Evolutionary conservation across 441 rosid genomes (phyloP).

Genomic region (Syzygium syzygioides): DNA sequence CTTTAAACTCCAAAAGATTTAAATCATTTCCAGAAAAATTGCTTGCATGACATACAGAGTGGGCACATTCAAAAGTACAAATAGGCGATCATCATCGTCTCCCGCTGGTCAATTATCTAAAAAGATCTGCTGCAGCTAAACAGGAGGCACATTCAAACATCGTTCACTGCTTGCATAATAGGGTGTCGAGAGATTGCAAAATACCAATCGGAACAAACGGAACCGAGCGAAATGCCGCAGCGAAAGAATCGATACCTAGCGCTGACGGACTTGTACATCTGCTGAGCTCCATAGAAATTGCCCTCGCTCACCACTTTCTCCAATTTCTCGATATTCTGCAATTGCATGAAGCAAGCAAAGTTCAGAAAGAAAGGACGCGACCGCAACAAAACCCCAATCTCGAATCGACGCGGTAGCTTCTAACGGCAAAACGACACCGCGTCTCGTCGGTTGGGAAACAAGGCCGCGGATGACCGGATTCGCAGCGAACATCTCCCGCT

Average conservation of each 20-base stretch:
- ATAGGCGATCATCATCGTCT: background rate
- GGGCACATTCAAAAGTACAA: background rate
- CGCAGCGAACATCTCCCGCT: background rate
- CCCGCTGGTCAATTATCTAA: background rate
- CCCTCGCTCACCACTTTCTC: constrained; percentile 70
- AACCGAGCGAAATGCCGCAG: background rate
- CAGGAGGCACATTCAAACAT: background rate
- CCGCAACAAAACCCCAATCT: background rate
- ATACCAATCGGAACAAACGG: background rate
- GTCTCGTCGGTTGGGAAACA: background rate
- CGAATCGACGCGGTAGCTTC: background rate
- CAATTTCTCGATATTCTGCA: constrained; percentile 78
- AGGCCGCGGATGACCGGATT: background rate
- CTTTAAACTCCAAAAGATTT: background rate
- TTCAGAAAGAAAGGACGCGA: background rate
- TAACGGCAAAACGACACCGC: background rate
- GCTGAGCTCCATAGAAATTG: constrained; percentile 88
- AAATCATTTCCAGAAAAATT: background rate
- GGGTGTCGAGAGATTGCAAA: background rate
- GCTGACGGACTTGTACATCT: constrained; percentile 89
- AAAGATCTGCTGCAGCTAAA: background rate
- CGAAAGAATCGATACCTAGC: constrained; percentile 42
- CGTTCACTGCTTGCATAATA: background rate
- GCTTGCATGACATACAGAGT: background rate
- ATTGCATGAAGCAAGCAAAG: background rate